Evolutionary conservation across 1,284 basidiomycete species (phyloP), one percentile per base, ranked within the genome.

Genomic region (Marasmius fiardii): DNA sequence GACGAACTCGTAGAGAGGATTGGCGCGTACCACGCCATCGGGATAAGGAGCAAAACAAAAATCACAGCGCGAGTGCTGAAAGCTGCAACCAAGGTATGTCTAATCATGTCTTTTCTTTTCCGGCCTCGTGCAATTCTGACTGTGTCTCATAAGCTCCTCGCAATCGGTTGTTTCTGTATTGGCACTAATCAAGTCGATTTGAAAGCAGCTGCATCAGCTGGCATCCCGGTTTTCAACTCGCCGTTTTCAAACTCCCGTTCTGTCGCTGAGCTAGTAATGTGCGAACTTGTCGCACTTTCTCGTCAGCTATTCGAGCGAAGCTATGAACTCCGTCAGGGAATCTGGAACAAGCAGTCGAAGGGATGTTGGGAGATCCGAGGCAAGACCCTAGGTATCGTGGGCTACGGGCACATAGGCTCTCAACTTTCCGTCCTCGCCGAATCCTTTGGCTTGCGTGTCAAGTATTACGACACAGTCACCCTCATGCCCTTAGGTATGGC

Each of bases 181-280:
- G 97, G 97, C 57, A 96, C 95, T 59, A 99, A 99, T 75, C 97
- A 99, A 74, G 97, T 99, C 65, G 95, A 98, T 71, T 87, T 99
- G 52, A 63, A 73, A 44, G 85, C 90, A 3, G 95, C 96, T 37
- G 86, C 92, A 50, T 85, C 85, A 58, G 87, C 90, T 56, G 97
- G 97, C 64, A 92, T 99, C 62, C 93, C 95, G 37, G 97, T 99
- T 54, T 99, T 99, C 84, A 99, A 99, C 75, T 99, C 96, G 12
- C 97, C 97, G 33, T 99, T 99, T 77, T 96, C 97, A 71, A 99
- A 99, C 77, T 99, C 97, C 43, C 93, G 97, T 61, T 98, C 96
- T 0, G 97, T 99, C 52, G 97, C 97, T 48, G 97, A 99, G 76
- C 87, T 99, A 50, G 97, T 99, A 71, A 89, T 99, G 70, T 84